phyloP scores from a whole-genome alignment of 129 eudicot genomes.

The Ambrosia trifida region DNA sequence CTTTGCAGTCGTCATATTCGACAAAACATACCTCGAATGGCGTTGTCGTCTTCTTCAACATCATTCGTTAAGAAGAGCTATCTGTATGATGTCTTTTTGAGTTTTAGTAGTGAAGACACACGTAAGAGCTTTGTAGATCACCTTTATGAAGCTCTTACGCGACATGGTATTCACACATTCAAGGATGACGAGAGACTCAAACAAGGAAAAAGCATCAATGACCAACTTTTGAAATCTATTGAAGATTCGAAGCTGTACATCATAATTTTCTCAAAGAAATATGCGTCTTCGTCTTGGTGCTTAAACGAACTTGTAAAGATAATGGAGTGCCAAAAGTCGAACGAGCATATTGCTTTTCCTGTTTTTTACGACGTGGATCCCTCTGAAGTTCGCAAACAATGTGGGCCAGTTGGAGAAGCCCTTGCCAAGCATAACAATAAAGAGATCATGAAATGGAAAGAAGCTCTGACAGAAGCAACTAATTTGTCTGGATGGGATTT shows the following conservation, averaged over 20 bases:
- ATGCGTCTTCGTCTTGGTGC: conserved; percentile 21
- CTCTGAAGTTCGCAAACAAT: conserved; percentile 23
- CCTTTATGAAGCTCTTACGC: conserved; percentile 7
- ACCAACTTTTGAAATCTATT: conserved; percentile 24
- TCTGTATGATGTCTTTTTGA: conserved; percentile 19
- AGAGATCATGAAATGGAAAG: conserved; percentile 19
- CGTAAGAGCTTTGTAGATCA: conserved; percentile 21
- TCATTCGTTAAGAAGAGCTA: not conserved
- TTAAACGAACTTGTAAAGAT: conserved; percentile 16
- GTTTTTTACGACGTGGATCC: conserved; percentile 22
- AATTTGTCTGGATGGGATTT: conserved; percentile 24
- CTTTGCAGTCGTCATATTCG: too few relatives aligned
- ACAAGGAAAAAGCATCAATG: conserved; percentile 22
- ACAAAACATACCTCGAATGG: not conserved
- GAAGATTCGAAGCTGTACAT: conserved; percentile 24
- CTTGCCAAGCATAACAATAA: not conserved
- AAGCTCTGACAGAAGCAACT: conserved; percentile 28
- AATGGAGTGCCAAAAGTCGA: conserved; percentile 13
- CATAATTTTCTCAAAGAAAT: conserved; percentile 22
- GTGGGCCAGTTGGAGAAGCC: conserved; percentile 8
- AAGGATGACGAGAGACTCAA: conserved; percentile 23
- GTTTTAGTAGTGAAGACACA: conserved; percentile 23
- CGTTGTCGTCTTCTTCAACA: not conserved
- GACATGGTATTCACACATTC: conserved; percentile 20
- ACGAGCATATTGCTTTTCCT: conserved; percentile 12